Conservation (phyloP, 306 rosid species). For the Psophocarpus tetragonolobus region DNA sequence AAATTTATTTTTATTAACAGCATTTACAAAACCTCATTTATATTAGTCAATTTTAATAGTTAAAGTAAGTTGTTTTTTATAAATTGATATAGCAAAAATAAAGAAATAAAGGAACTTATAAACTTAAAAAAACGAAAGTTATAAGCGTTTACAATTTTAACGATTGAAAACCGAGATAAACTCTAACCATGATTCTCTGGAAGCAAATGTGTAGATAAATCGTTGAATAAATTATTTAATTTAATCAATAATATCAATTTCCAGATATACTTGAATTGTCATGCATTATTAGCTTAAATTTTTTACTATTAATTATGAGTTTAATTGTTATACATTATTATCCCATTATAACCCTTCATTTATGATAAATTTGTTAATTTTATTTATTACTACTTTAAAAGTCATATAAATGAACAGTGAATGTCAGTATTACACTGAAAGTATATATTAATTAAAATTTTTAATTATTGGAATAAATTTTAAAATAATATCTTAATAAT, state of each 20-base stretch:
- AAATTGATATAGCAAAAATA: not conserved
- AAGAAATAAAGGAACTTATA: not conserved
- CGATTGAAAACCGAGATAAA: not conserved
- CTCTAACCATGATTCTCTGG: not conserved
- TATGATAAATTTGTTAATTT: too few species aligned
- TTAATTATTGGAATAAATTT: not conserved
- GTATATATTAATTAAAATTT: too few species aligned
- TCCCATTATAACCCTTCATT: too few species aligned
- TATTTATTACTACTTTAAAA: too few species aligned
- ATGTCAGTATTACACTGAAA: too few species aligned
- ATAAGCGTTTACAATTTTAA: not conserved
- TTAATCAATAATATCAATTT: not conserved
- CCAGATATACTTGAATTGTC: not conserved
- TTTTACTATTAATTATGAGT: too few species aligned
- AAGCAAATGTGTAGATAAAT: not conserved
- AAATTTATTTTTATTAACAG: too few species aligned
- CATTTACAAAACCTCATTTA: not conserved
- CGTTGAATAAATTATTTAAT: not conserved
- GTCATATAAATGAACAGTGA: too few species aligned
- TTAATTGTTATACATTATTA: too few species aligned
- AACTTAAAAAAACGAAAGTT: not conserved
- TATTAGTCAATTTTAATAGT: not conserved
- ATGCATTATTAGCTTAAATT: not conserved
- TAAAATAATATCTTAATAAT: too few species aligned
- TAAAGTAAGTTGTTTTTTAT: not conserved